These are phyloP conservation scores for Tuber borchii DNA, from an alignment of 495 filamentous ascomycete species.

Conservation along the genomic window DNA sequence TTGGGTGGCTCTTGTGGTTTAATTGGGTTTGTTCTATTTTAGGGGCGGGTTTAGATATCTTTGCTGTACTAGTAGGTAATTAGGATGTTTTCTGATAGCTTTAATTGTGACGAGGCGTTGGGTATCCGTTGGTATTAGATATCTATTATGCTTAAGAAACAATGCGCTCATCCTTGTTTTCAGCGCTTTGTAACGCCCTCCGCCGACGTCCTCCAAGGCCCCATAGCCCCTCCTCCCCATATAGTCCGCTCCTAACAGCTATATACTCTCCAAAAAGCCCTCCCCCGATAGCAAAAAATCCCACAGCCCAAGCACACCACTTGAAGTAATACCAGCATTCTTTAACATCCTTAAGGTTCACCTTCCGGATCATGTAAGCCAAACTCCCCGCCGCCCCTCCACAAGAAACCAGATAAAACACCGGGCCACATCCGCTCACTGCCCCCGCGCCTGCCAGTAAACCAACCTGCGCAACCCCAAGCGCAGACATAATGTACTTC, in stretches of 20 bases:
- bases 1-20: neutral
- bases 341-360: slow-evolving; percentile 71
- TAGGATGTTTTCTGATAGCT: neutral
- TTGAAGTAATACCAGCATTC: slow-evolving; percentile 98
- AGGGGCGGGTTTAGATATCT: neutral
- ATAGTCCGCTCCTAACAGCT: slow-evolving; percentile 41
- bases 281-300: slow-evolving; percentile 56
- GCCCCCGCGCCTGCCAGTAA: slow-evolving; percentile 71
- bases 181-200: slow-evolving; percentile 6
- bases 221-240: slow-evolving; percentile 36
- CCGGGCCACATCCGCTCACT: slow-evolving; percentile 67
- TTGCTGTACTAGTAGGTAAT: neutral
- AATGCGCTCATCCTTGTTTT: neutral
- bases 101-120: neutral
- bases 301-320: slow-evolving; percentile 64
- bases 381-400: slow-evolving; percentile 71
- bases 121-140: neutral
- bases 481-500: slow-evolving; percentile 70
- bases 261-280: slow-evolving; percentile 58
- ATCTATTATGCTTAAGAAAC: neutral
- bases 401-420: slow-evolving; percentile 79
- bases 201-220: slow-evolving; percentile 21
- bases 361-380: slow-evolving; percentile 80
- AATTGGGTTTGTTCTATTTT: neutral
- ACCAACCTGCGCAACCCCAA: slow-evolving; percentile 70